Evolutionary conservation across 2,329 filamentous ascomycete genomes (phyloP), one percentile per base, ranked within the genome.

Genomic region (Zelopaecilomyces penicillatus): DNA sequence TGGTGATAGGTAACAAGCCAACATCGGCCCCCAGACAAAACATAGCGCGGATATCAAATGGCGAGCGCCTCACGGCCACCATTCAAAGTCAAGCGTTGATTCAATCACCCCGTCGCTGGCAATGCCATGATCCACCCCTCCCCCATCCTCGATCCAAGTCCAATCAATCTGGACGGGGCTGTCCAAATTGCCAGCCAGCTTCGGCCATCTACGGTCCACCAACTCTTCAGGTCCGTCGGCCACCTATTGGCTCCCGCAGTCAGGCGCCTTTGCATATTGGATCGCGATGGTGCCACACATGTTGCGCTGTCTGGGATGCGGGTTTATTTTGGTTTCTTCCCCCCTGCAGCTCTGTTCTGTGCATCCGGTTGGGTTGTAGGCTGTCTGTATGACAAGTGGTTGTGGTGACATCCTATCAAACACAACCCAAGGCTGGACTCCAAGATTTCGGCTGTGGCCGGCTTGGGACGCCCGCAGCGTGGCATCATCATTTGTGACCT

Each of bases 331-430:
- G 27, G 8, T 36, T 26, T 10, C 29, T 36, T 38, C 12, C 38
- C 12, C 34, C 39, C 11, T 46, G 35, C 37, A 37, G 36, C 39
- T 29, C 39, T 39, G 36, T 29, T 32, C 19, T 29, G 28, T 36
- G 44, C 39, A 42, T 46, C 34, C 37, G n/a, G 31, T 37, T 10
- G 11, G 35, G 11, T 30, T 42, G 12, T 36, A 19, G 35, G 37
- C 44, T 43, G 44, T 43, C 41, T 33, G 39, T 26, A 34, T 46
- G 48, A 48, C 48, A 50, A 50, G 48, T 50, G 48, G 48, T 48
- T 35, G 41, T 9, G 28, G 31, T 39, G 30, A 32, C 30, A 26
- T 42, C 47, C 47, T 50, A 48, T 43, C 42, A 44, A 5, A 33
- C 5, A 6, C 31, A 8, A 12, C 19, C 31, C 40, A 27, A 10